Evolutionary conservation across 805 yeast species (phyloP).

Genomic region (Schwanniomyces yamadae): DNA sequence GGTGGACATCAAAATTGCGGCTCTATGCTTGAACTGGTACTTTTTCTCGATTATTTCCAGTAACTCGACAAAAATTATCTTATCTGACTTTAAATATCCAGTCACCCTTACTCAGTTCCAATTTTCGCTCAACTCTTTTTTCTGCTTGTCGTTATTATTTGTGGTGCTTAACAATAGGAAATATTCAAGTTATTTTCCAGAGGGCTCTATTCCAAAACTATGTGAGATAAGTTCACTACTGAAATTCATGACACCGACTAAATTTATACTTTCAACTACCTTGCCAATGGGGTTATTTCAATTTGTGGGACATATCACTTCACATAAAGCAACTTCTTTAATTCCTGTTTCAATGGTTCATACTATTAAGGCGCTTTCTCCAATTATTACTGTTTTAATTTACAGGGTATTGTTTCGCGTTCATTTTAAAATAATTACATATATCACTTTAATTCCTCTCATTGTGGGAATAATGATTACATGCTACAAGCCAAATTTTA

Average conservation of each 20-base stretch:
- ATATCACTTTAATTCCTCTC: conserved; percentile 75
- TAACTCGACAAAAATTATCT: conserved; percentile 75
- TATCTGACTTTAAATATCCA: conserved; percentile 71
- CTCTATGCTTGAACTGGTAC: conserved; percentile 78
- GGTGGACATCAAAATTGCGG: conserved; percentile 20
- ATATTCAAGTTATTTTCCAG: conserved; percentile 36
- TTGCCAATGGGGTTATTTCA: conserved; percentile 95
- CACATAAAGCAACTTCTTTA: conserved; percentile 87
- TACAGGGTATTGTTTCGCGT: conserved; percentile 62
- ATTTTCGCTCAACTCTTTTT: conserved; percentile 66
- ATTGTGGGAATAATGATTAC: conserved; percentile 83
- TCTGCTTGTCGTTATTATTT: conserved; percentile 46
- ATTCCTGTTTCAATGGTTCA: conserved; percentile 96
- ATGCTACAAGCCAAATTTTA: conserved; percentile 51
- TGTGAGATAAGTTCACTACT: conserved; percentile 23
- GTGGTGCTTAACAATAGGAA: conserved; percentile 16
- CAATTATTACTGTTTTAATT: conserved; percentile 80
- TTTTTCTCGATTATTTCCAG: conserved; percentile 74
- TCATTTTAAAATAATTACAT: conserved; percentile 63
- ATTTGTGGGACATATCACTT: conserved; percentile 84
- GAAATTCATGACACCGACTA: conserved; percentile 54
- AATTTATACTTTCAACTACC: conserved; percentile 57
- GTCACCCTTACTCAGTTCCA: conserved; percentile 88
- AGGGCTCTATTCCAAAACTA: conserved; percentile 48
- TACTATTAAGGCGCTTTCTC: conserved; percentile 89